These are phyloP conservation scores for Fusarium torreyae DNA, from an alignment of 2,329 filamentous ascomycete genomes.

Conservation along the genomic window DNA sequence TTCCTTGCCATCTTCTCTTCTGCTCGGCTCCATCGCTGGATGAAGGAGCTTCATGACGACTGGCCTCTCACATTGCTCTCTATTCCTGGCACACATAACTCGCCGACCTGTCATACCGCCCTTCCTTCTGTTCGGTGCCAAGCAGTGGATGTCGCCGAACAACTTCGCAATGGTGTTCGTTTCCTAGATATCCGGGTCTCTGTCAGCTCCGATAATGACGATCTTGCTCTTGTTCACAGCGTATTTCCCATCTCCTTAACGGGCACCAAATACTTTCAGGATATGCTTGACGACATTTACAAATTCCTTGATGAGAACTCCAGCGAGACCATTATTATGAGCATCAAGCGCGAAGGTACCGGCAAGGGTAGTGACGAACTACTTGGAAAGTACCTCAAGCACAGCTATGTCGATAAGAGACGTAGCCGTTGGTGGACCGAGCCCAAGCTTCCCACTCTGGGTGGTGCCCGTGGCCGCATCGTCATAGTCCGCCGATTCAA, in stretches of 20 bases:
- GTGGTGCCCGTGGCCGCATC: conserved; percentile 84
- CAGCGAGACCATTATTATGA: conserved; percentile 86
- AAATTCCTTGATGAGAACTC: conserved; percentile 84
- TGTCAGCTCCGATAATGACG: conserved; percentile 68
- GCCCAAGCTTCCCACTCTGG: conserved; percentile 82
- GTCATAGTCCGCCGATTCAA: conserved; percentile 87
- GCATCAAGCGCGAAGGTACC: conserved; percentile 90
- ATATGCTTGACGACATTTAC: conserved; percentile 79
- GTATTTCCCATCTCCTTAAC: conserved; percentile 90
- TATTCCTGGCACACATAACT: conserved; percentile 97
- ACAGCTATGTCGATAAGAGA: conserved; percentile 76
- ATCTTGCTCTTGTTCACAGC: conserved; percentile 87
- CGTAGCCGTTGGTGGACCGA: conserved; percentile 82
- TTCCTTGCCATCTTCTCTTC: conserved; percentile 79
- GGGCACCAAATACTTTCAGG: conserved; percentile 83
- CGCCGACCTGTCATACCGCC: conserved; percentile 85
- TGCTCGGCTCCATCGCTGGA: conserved; percentile 81
- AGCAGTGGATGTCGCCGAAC: conserved; percentile 80
- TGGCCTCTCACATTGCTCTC: conserved; percentile 84
- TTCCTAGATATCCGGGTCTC: conserved; percentile 92
- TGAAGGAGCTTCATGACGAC: conserved; percentile 80
- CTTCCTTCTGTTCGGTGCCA: conserved; percentile 96
- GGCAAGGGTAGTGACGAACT: conserved; percentile 85
- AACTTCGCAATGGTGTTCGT: conserved; percentile 90
- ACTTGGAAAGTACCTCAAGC: conserved; percentile 79